These are phyloP conservation scores for Acer yangbiense DNA, from an alignment of 345 rosid genomes.

Conservation along the genomic window DNA sequence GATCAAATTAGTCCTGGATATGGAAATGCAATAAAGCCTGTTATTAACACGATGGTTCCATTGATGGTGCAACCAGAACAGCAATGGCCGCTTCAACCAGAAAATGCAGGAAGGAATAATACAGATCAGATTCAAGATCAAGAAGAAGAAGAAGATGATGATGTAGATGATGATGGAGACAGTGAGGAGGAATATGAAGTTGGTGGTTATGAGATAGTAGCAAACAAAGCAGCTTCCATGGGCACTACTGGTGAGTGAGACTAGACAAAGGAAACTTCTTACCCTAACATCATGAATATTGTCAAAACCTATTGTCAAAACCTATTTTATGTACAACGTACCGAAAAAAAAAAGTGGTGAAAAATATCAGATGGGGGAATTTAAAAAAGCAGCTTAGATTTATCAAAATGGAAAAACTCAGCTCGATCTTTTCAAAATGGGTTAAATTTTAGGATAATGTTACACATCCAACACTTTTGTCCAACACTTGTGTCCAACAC, in stretches of 20 bases:
- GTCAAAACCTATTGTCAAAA: slow-evolving; percentile 13
- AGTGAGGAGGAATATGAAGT: slow-evolving; percentile 38
- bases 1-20: slow-evolving; percentile 18
- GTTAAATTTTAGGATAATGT: too few species aligned
- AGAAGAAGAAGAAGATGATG: slow-evolving; percentile 31
- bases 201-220: slow-evolving; percentile 56
- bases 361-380: neutral
- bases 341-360: neutral
- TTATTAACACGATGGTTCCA: slow-evolving; percentile 27
- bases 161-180: slow-evolving; percentile 23
- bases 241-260: slow-evolving; percentile 25
- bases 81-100: slow-evolving; percentile 44
- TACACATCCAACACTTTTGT: too few species aligned
- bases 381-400: neutral
- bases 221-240: slow-evolving; percentile 49
- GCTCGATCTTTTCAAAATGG: too few species aligned
- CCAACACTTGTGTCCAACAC: too few species aligned
- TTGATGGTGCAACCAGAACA: slow-evolving; percentile 53
- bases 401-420: neutral
- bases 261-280: slow-evolving; percentile 14
- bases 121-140: slow-evolving; percentile 11
- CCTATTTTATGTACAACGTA: neutral
- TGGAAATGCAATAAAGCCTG: slow-evolving; percentile 17
- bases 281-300: neutral
- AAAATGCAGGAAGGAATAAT: slow-evolving; percentile 22